Conservation (phyloP, 371 early-diverging fungal species). For the Mortierella sp. region DNA sequence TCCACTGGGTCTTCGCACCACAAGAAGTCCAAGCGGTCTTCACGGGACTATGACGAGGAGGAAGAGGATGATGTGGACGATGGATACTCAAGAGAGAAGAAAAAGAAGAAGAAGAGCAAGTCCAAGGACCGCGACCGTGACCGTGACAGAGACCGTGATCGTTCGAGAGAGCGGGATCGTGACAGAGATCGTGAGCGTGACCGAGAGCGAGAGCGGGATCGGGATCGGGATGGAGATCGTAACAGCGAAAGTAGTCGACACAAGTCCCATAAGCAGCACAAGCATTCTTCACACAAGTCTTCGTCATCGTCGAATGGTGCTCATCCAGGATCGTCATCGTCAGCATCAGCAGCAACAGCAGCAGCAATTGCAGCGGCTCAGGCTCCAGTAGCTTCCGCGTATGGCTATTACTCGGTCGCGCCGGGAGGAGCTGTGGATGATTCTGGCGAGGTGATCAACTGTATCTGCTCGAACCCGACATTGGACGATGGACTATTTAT, state of each 20-base stretch:
- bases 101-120: slow-evolving; percentile 58
- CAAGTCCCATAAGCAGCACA: slow-evolving; percentile 40
- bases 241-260: slow-evolving; percentile 25
- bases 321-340: background rate
- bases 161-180: slow-evolving; percentile 26
- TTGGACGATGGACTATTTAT: slow-evolving; percentile 84
- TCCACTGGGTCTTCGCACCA: slow-evolving; percentile 47
- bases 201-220: slow-evolving; percentile 28
- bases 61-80: slow-evolving; percentile 34
- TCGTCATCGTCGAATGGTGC: slow-evolving; percentile 13
- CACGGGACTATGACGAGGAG: slow-evolving; percentile 45
- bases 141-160: slow-evolving; percentile 16
- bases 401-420: background rate
- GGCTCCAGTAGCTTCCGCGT: background rate
- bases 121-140: slow-evolving; percentile 51
- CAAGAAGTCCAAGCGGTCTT: slow-evolving; percentile 50
- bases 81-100: slow-evolving; percentile 44
- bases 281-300: slow-evolving; percentile 30
- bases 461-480: slow-evolving; percentile 77
- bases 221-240: slow-evolving; percentile 26
- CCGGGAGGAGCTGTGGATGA: slow-evolving; percentile 15
- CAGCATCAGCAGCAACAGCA: slow-evolving; percentile 1
- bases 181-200: slow-evolving; percentile 28
- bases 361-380: background rate
- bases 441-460: slow-evolving; percentile 68